Conservation (phyloP, 768 basidiomycete species). For the Porphyrellus cyaneotinctus region DNA sequence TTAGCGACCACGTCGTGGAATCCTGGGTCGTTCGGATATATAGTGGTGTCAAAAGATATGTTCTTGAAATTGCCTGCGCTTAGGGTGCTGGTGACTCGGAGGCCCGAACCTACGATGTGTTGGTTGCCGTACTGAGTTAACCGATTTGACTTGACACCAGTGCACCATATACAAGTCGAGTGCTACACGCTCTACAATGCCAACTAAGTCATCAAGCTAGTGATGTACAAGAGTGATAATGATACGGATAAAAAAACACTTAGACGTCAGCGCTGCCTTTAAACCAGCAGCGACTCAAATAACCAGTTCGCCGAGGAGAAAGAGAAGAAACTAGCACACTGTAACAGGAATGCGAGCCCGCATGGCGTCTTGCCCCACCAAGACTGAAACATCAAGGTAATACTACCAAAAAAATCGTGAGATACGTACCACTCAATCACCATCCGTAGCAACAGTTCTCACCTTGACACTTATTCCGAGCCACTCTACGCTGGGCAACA, state of each 20-base stretch:
- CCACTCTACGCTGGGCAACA: slow-evolving; percentile 67
- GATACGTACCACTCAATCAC: slow-evolving; percentile 6
- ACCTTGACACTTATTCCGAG: slow-evolving; percentile 66
- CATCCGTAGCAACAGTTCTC: slow-evolving; percentile 14
- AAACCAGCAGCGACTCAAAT: not conserved
- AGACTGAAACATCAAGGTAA: slow-evolving; percentile 67
- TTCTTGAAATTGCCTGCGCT: too few species aligned
- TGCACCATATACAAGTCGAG: not conserved
- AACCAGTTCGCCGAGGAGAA: not conserved
- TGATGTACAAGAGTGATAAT: slow-evolving; percentile 1
- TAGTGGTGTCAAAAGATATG: too few species aligned
- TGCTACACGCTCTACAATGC: slow-evolving; percentile 9
- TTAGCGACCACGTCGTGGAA: not conserved
- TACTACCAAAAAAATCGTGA: slow-evolving; percentile 41
- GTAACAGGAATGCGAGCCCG: slow-evolving; percentile 60
- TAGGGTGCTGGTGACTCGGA: too few species aligned
- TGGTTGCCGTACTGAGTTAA: too few species aligned
- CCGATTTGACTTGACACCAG: too few species aligned
- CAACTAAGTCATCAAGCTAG: not conserved
- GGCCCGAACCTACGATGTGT: too few species aligned
- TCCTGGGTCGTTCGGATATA: not conserved
- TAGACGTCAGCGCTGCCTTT: not conserved
- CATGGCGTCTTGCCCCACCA: slow-evolving; percentile 58
- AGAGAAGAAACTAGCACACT: slow-evolving; percentile 40
- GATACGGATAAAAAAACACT: not conserved